A percentile compares a stretch with the other conserved stretches of the same genome.
Conservation (phyloP, 495 filamentous ascomycete species). For the Penicillium psychrofluorescens region DNA sequence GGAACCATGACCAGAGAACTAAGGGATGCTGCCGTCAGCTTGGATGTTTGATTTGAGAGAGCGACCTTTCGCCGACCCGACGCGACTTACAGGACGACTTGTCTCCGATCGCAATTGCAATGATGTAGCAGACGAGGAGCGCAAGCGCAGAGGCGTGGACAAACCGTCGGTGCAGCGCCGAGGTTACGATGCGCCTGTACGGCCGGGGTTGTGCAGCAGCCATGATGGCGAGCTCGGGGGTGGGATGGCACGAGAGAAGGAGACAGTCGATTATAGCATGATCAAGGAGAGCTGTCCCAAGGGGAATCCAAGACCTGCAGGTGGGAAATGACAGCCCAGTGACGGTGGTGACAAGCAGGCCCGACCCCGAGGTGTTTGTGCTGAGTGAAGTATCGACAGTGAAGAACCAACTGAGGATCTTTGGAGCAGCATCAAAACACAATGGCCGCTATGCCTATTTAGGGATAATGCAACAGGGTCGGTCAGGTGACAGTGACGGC, state of each 20-base stretch:
- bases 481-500: slow-evolving; percentile 29
- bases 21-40: not conserved
- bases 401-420: slow-evolving; percentile 7
- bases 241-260: slow-evolving; percentile 19
- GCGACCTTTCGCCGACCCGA: too few relatives aligned
- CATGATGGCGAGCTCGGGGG: slow-evolving; percentile 32
- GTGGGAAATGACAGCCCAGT: not conserved
- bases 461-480: slow-evolving; percentile 12
- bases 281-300: slow-evolving; percentile 15
- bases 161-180: slow-evolving; percentile 81
- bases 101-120: slow-evolving; percentile 61
- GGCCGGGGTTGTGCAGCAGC: slow-evolving; percentile 41
- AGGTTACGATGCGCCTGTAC: slow-evolving; percentile 88
- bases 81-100: slow-evolving; percentile 57
- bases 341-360: slow-evolving; percentile 2
- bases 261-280: slow-evolving; percentile 28
- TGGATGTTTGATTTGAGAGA: not conserved
- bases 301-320: slow-evolving; percentile 4
- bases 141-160: slow-evolving; percentile 60
- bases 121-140: slow-evolving; percentile 64
- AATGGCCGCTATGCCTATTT: slow-evolving; percentile 22
- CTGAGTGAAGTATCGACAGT: not conserved
- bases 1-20: slow-evolving; percentile 86
- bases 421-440: slow-evolving; percentile 36
- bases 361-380: slow-evolving; percentile 1